Evolutionary conservation across 139 green algal genomes (phyloP).

Genomic region (Microglena sp.): DNA sequence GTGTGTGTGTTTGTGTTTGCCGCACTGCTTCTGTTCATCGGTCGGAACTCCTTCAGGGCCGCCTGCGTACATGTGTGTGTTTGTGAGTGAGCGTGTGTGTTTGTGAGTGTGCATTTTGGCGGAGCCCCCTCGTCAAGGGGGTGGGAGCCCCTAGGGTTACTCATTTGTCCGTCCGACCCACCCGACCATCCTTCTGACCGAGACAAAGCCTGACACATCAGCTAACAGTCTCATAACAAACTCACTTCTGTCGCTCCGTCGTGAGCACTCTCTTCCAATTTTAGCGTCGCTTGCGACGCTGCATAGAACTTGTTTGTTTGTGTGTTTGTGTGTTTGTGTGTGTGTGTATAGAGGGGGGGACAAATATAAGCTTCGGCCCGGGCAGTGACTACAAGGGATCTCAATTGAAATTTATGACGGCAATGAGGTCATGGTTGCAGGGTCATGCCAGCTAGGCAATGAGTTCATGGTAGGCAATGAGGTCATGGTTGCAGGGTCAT

Average conservation of each 20-base stretch:
- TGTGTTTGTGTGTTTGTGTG: neutral
- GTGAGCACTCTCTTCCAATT: neutral
- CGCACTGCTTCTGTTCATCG: conserved; percentile 50
- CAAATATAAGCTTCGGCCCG: neutral
- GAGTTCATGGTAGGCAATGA: neutral
- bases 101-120: neutral
- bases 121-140: neutral
- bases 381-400: no score
- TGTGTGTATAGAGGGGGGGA: neutral
- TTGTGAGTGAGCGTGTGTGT: neutral
- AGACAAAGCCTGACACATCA: no score
- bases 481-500: neutral
- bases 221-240: neutral
- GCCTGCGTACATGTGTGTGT: conserved; percentile 18
- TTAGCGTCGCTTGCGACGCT: neutral
- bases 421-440: no score
- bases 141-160: neutral
- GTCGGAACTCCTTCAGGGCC: conserved; percentile 75
- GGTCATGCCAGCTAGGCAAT: no score
- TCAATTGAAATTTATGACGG: no score
- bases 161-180: no score
- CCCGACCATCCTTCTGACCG: no score
- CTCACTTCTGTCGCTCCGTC: neutral
- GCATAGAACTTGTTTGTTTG: neutral
- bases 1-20: no score